phyloP scores from a whole-genome alignment of 2,329 filamentous ascomycete species.

The Alternaria sp. region DNA sequence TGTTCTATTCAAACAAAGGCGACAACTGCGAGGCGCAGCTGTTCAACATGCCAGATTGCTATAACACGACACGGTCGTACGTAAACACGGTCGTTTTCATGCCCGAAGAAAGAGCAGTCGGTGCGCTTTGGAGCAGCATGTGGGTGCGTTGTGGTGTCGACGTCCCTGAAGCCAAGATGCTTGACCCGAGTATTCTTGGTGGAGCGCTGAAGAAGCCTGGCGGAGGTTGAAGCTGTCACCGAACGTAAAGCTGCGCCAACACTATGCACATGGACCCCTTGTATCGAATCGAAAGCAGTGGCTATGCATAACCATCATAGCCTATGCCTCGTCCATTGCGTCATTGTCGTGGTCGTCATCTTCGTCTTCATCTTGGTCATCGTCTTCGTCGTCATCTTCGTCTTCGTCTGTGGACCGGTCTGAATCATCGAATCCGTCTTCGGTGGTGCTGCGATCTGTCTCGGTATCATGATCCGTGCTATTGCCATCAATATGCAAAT shows the following conservation, averaged over 20 bases:
- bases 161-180: slow-evolving; percentile 34
- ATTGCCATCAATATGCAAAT: background rate
- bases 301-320: too few species aligned
- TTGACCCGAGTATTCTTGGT: slow-evolving; percentile 39
- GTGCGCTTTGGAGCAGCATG: slow-evolving; percentile 46
- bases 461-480: background rate
- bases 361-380: background rate
- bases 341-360: background rate
- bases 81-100: slow-evolving; percentile 47
- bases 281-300: background rate
- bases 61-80: slow-evolving; percentile 36
- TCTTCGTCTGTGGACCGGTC: background rate
- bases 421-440: background rate
- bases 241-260: background rate
- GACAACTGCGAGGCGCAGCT: slow-evolving; percentile 46
- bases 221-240: slow-evolving; percentile 14
- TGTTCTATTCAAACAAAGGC: slow-evolving; percentile 43
- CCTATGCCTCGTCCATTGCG: background rate
- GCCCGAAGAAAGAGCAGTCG: slow-evolving; percentile 43
- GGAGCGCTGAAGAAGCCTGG: slow-evolving; percentile 37
- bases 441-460: background rate
- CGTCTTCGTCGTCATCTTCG: background rate
- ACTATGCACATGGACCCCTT: background rate
- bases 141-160: slow-evolving; percentile 42
- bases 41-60: slow-evolving; percentile 38